Base-by-base conservation (phyloP, 2,329 filamentous ascomycete species). In the Penicillium sp. region DNA sequence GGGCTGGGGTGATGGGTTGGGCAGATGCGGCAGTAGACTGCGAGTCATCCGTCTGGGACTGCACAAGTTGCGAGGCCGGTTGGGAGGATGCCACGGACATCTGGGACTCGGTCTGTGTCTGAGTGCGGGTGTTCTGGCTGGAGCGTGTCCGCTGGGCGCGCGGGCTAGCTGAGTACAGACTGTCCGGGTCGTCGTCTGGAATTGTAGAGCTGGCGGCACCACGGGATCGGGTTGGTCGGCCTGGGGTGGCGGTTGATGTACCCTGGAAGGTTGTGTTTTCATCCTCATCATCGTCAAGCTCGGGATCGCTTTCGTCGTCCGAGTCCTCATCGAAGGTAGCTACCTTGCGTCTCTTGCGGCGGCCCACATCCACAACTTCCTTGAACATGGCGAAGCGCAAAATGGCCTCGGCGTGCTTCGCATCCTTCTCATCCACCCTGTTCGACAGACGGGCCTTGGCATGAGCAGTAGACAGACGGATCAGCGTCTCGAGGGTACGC, bases 351-450 rank as follows among this genome's bases (percentile, higher is more conserved):
- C 94, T 88, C 79, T 92, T 94, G 62, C 86, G 83, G 51, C 91
- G 89, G 69, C 91, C 86, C 57, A 83, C 79, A 60, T 84, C 81
- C 3, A 96, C 81, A 0, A 99, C 86, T 75, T 99, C 94, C 71
- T 97, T 97, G 81, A 99, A 99, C 31, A 99, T 81, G 2, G 94
- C 95, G 67, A 96, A 99, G 16, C 94, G 84, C 28, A 99, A 76
- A 59, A 99, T 95, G 8, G 85, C 82, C 70, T 99, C 92, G 9
- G 94, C 94, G 30, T 91, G 86, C 47, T 89, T 76, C 1, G 92
- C 92, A 70, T 99, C 94, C 49, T 87, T 86, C 69, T 95, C 88
- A 59, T 97, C 92, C 2, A 99, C 90, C 36, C 90, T 81, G 66
- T 84, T 91, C 1, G 91, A 96, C 6, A 99, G 79, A 27, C 94